Conservation (phyloP, 169 alveolate genomes). For the Cryptosporidium sp. region DNA sequence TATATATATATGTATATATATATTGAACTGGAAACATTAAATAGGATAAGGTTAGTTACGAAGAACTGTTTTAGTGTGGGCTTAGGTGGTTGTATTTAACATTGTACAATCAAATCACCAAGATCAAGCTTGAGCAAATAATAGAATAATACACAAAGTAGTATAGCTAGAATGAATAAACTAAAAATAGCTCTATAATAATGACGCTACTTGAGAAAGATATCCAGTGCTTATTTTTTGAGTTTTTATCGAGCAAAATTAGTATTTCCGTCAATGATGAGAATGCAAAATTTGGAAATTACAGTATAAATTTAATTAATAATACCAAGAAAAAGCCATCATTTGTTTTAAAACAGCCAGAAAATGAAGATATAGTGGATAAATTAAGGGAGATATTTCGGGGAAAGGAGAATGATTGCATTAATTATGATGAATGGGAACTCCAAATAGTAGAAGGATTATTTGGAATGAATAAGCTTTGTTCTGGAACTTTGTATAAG, state of each 20-base stretch:
- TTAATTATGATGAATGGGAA: conserved; percentile 43
- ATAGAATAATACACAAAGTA: background rate
- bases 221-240: conserved; percentile 37
- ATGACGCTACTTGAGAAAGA: background rate
- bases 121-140: background rate
- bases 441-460: conserved; percentile 13
- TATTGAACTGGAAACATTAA: no score
- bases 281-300: background rate
- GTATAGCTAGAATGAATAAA: background rate
- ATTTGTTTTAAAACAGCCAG: background rate
- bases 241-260: conserved; percentile 2
- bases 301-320: background rate
- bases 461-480: conserved; percentile 37
- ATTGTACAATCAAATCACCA: no score
- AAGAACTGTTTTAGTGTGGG: background rate
- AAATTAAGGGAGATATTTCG: background rate
- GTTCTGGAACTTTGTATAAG: conserved; percentile 44
- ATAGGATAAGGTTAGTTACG: no score
- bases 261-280: background rate
- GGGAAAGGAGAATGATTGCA: background rate
- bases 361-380: background rate
- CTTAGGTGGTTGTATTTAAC: background rate
- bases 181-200: background rate
- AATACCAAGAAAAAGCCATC: background rate
- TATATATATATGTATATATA: no score